A percentile compares a stretch with the other conserved stretches of the same genome.
Conservation (phyloP, 2,329 filamentous ascomycete genomes). For the Fusarium hainanense region DNA sequence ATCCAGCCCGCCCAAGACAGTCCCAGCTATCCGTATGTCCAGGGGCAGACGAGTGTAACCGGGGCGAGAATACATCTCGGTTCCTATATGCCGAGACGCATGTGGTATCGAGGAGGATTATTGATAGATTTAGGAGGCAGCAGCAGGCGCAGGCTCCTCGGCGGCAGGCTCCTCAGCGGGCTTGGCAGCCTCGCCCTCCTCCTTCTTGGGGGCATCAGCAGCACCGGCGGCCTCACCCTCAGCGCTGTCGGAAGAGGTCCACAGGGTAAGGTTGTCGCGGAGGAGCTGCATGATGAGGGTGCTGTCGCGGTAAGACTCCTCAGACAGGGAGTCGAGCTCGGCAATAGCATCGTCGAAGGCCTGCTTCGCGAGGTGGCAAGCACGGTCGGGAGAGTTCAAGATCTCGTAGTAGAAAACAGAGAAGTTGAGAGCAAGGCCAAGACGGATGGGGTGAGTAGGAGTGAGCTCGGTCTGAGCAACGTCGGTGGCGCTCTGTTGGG, state of each 20-base stretch:
- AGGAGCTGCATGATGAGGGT: conserved; percentile 99
- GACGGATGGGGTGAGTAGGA: conserved; percentile 96
- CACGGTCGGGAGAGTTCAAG: conserved; percentile 96
- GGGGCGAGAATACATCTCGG: conserved; percentile 51
- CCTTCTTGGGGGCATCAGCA: conserved; percentile 68
- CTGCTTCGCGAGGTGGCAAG: conserved; percentile 99
- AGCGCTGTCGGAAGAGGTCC: conserved; percentile 91
- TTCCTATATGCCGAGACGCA: conserved; percentile 52
- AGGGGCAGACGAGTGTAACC: conserved; percentile 45
- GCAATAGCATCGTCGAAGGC: conserved; percentile 98
- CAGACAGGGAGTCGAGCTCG: conserved; percentile 94
- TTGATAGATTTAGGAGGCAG: conserved; percentile 63
- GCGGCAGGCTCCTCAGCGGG: conserved; percentile 50
- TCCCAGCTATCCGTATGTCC: conserved; percentile 48
- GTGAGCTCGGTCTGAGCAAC: conserved; percentile 98
- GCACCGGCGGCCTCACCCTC: conserved; percentile 77
- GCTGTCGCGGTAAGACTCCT: conserved; percentile 99
- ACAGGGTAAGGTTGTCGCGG: conserved; percentile 96
- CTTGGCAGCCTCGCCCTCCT: conserved; percentile 63
- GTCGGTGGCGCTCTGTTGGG: conserved; percentile 99
- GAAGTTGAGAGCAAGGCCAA: conserved; percentile 98
- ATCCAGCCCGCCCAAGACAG: conserved; percentile 51
- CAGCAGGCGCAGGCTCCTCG: conserved; percentile 57
- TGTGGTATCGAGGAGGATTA: conserved; percentile 52
- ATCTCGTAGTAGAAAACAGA: conserved; percentile 99